Conservation (phyloP, 2,329 filamentous ascomycete genomes). For the Sclerotinia trifoliorum region DNA sequence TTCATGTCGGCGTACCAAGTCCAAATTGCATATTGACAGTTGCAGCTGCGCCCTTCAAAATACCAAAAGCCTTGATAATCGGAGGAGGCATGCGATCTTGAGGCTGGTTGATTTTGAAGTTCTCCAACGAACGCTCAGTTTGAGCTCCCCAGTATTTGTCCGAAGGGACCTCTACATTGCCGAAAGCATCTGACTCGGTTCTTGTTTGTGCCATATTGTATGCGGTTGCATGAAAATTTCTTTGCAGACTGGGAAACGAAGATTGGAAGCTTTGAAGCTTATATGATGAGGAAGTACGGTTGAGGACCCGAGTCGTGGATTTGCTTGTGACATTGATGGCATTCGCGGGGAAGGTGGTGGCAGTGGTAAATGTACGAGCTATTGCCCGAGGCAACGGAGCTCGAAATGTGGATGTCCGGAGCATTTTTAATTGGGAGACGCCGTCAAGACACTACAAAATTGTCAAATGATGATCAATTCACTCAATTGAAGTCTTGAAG, state of each 20-base stretch:
- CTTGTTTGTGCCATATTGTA: slow-evolving; percentile 55
- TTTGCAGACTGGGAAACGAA: slow-evolving; percentile 28
- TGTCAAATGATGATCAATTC: neutral
- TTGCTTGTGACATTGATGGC: slow-evolving; percentile 16
- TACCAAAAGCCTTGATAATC: slow-evolving; percentile 89
- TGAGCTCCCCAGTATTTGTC: slow-evolving; percentile 99
- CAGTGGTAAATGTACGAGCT: slow-evolving; percentile 15
- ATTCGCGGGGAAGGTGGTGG: slow-evolving; percentile 15
- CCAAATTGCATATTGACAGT: slow-evolving; percentile 95
- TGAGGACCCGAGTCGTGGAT: slow-evolving; percentile 20
- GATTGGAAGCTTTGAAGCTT: slow-evolving; percentile 12
- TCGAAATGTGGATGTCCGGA: slow-evolving; percentile 22
- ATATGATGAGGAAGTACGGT: slow-evolving; percentile 22
- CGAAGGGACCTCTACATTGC: slow-evolving; percentile 84
- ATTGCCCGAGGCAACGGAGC: slow-evolving; percentile 21
- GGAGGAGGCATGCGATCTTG: slow-evolving; percentile 97
- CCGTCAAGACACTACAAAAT: slow-evolving; percentile 3
- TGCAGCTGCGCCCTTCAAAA: slow-evolving; percentile 94
- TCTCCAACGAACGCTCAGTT: slow-evolving; percentile 92
- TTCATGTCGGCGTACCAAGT: slow-evolving; percentile 58
- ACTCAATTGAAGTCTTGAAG: slow-evolving; percentile 19
- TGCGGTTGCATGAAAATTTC: slow-evolving; percentile 38
- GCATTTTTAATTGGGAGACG: slow-evolving; percentile 14
- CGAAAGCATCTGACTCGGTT: slow-evolving; percentile 96
- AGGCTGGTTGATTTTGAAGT: slow-evolving; percentile 99